Evolutionary conservation across 2,329 filamentous ascomycete genomes (phyloP).

Genomic region (Arthrobotrys musiformis): DNA sequence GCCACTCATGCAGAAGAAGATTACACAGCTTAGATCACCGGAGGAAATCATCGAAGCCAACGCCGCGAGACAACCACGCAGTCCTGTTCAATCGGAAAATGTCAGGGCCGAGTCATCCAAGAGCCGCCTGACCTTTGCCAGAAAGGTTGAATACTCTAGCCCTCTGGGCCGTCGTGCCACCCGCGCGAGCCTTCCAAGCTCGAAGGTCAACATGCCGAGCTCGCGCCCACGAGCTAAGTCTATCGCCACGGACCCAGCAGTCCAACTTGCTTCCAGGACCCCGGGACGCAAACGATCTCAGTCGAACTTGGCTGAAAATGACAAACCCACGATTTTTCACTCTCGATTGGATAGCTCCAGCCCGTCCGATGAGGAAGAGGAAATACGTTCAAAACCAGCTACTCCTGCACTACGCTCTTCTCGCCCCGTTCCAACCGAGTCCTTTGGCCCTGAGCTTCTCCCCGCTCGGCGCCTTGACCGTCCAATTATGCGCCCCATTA

Average conservation of each 20-base stretch:
- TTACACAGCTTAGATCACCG: constrained; percentile 31
- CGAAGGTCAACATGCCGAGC: background rate
- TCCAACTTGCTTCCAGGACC: background rate
- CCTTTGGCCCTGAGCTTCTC: constrained; percentile 23
- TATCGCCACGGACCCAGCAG: background rate
- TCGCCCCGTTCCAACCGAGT: background rate
- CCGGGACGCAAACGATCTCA: constrained; percentile 34
- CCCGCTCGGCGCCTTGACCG: constrained; percentile 28
- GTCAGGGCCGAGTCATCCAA: background rate
- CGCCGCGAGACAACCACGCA: constrained; percentile 1
- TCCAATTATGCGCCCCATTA: constrained; percentile 30
- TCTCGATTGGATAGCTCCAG: background rate
- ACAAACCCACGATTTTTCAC: background rate
- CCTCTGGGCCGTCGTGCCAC: constrained; percentile 6
- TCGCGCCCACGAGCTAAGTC: constrained; percentile 32
- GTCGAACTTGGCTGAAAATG: constrained; percentile 6
- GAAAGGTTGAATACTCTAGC: constrained; percentile 24
- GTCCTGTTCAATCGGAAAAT: constrained; percentile 1
- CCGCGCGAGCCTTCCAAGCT: constrained; percentile 2
- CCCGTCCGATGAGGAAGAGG: background rate
- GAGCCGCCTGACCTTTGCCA: constrained; percentile 19
- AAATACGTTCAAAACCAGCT: background rate
- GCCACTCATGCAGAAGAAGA: constrained; percentile 44
- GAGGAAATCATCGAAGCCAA: constrained; percentile 13
- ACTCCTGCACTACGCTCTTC: background rate